Base-by-base conservation (phyloP, 2,329 filamentous ascomycete species). In the Leptographium flavum region DNA sequence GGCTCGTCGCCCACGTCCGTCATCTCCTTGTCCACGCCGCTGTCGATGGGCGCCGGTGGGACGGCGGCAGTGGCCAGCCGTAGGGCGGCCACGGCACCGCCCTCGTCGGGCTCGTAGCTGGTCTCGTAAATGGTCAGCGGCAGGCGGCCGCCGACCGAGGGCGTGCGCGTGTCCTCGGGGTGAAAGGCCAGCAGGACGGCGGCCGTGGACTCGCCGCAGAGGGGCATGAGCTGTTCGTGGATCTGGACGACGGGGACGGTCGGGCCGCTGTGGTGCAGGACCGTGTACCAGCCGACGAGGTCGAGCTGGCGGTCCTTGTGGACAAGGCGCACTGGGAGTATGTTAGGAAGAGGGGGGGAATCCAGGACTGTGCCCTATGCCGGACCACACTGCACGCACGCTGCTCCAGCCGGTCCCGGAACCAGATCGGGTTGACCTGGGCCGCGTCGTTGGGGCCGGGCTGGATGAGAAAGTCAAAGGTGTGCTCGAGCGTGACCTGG, bases 51-150 rank as follows among this genome's bases (percentile, higher is more conserved):
- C n/a, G 42, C 42, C 17, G 19, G 8, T 30, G 17, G 7, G 25
- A 2, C 39, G 14, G 10, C n/a, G n/a, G 32, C 14, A 4, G 19
- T 6, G 6, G 19, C 11, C 14, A 13, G 25, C 13, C 8, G 30
- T 2, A 36, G 33, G 15, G 42, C 47, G 6, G 42, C 36, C 19
- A 33, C 37, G 4, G 31, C 17, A 22, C 38, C 38, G 41, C 52
- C 51, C 21, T 55, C 53, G 19, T 41, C 42, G 65, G 13, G 63
- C 56, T 93, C 86, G 52, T 80, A 77, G 48, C 79, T 77, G 53
- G 80, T 87, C 62, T 98, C 92, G 65, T 93, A 98, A 43, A 98
- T 77, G 2, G 87, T 88, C 50, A 96, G 69, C 5, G 92, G 92
- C 4, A 98, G 74, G 58, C 86, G 90, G 50, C 86, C 85, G 17